Evolutionary conservation across 2,329 filamentous ascomycete species (phyloP), one percentile per base, ranked within the genome.

Genomic region (Metarhizium sp.): DNA sequence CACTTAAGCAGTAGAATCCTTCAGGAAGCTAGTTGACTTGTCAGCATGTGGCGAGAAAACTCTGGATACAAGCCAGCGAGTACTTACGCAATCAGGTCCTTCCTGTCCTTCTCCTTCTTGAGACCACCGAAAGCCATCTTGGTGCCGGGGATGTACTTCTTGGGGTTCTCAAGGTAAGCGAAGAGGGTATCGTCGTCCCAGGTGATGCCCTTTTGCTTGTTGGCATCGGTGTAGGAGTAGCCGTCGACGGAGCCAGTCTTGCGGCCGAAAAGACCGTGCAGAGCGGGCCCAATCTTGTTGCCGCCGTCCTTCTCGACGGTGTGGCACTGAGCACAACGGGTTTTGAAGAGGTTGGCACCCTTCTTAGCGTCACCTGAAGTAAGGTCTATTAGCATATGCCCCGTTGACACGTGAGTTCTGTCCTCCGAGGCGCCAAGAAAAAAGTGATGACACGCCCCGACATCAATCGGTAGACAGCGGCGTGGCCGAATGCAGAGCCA

Each of bases 41-140:
- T 52, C 48, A 20, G 49, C n/a, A 30, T 18, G 50, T 7, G 6
- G 42, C 32, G 38, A 10, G 13, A 40, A 29, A 20, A 8, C 45
- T 13, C 11, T 20, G 16, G 13, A 6, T 7, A 1, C 6, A 38
- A 25, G 10, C 20, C 42, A n/a, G 45, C 4, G 50, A 40, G 14
- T 30, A 83, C 87, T 69, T 88, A 92, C 87, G 90, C 91, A 85
- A 99, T 96, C 69, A 99, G 82, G 78, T 99, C 92, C 76, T 97
- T 96, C 75, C 94, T 85, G 81, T 97, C 94, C 89, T 97, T 97
- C 73, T 85, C 84, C 90, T 99, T 99, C 92, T 99, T 99, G 72
- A 99, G 85, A 76, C 94, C 94, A 79, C 94, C 94, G 74, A 97
- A 99, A 69, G 94, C 94, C 94, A 99, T 99, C 90, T 97, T 99